These are phyloP conservation scores for Canna indica DNA, from an alignment of 176 grass and related monocot species.

Conservation along the genomic window DNA sequence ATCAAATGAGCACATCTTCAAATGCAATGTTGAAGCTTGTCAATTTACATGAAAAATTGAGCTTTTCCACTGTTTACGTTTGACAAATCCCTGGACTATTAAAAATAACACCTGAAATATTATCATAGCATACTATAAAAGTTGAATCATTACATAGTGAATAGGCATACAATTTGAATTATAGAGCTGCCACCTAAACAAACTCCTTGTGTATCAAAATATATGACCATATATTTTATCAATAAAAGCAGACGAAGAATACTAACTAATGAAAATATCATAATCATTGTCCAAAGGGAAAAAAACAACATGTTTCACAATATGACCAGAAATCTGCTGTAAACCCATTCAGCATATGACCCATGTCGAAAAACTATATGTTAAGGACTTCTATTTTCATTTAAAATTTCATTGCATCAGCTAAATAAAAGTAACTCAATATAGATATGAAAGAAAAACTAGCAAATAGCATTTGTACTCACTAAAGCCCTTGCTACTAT, in stretches of 20 bases:
- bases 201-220: background rate
- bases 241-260: background rate
- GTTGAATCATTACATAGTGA: too few species aligned
- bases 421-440: background rate
- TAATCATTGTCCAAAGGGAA: background rate
- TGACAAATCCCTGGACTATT: too few species aligned
- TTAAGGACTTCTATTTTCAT: background rate
- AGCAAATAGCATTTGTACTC: slow-evolving; percentile 18
- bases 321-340: background rate
- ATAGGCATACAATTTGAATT: too few species aligned
- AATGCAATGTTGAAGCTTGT: too few species aligned
- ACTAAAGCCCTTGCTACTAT: slow-evolving; percentile 62
- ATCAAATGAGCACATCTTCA: background rate
- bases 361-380: background rate
- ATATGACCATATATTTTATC: background rate
- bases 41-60: too few species aligned
- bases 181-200: too few species aligned
- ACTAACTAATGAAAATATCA: too few species aligned
- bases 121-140: too few species aligned
- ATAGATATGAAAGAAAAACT: slow-evolving; percentile 1
- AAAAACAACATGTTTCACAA: background rate
- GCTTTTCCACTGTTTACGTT: too few species aligned
- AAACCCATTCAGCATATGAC: background rate
- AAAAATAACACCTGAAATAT: too few species aligned
- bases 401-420: background rate